These are phyloP conservation scores for Handroanthus guayacan DNA, from an alignment of 257 asterid genomes.

Conservation along the genomic window DNA sequence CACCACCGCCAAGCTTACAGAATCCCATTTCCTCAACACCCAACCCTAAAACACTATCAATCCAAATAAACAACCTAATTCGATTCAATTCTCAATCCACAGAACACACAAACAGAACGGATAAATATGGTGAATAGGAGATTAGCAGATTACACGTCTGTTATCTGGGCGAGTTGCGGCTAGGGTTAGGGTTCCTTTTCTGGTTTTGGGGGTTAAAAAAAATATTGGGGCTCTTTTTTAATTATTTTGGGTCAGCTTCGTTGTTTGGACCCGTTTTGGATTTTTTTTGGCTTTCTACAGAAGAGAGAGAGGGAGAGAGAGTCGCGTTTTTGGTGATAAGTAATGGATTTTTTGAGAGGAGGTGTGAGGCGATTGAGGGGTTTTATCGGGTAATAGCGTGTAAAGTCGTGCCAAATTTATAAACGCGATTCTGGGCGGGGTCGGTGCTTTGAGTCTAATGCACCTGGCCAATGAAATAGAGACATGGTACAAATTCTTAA, in stretches of 20 bases:
- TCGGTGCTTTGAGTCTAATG: background rate
- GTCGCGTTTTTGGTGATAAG: conserved; percentile 50
- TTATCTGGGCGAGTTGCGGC: conserved; percentile 54
- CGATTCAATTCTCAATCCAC: conserved; percentile 33
- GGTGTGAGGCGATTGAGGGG: conserved; percentile 23
- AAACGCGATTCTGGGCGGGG: conserved; percentile 21
- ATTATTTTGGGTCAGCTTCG: conserved; percentile 52
- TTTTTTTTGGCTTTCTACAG: conserved; percentile 39
- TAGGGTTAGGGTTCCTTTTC: conserved; percentile 82
- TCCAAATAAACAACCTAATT: conserved; percentile 31
- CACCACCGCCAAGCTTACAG: conserved; percentile 54
- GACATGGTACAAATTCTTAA: background rate
- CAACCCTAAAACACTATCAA: conserved; percentile 40
- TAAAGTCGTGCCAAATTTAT: conserved; percentile 24
- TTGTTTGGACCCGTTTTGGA: conserved; percentile 49
- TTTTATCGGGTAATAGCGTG: conserved; percentile 2
- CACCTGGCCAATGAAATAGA: background rate
- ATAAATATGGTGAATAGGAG: conserved; percentile 15
- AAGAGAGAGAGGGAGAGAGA: conserved; percentile 44
- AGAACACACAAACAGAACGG: conserved; percentile 34
- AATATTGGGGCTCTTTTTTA: conserved; percentile 45
- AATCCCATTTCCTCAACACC: conserved; percentile 59
- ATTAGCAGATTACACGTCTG: conserved; percentile 37
- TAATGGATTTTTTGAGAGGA: conserved; percentile 14
- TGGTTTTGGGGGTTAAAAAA: conserved; percentile 53